A percentile compares a stretch with the other conserved stretches of the same genome.
Conservation (phyloP, 768 basidiomycete species). For the Plicaturopsis crispa region DNA sequence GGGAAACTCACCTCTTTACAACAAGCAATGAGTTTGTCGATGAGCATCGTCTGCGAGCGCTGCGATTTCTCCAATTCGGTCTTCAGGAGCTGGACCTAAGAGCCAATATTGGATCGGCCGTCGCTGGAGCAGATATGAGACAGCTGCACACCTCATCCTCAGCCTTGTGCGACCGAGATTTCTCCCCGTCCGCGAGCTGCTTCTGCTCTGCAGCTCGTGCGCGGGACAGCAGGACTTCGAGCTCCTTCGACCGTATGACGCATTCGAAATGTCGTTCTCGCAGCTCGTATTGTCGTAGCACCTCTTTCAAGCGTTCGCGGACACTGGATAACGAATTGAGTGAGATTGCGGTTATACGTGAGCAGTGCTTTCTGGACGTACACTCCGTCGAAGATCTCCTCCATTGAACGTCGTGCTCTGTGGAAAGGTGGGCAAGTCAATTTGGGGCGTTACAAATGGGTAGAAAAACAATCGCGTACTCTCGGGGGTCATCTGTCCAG, state of each 20-base stretch:
- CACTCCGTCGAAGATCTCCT: slow-evolving; percentile 84
- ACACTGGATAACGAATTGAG: slow-evolving; percentile 38
- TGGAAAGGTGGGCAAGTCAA: slow-evolving; percentile 6
- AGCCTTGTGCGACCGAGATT: slow-evolving; percentile 51
- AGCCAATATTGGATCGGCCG: no score
- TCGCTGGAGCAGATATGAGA: not conserved
- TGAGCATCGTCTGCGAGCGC: slow-evolving; percentile 68
- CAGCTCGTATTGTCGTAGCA: slow-evolving; percentile 82
- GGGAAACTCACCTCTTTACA: slow-evolving; percentile 76
- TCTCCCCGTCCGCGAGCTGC: slow-evolving; percentile 74
- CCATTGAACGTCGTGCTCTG: slow-evolving; percentile 68
- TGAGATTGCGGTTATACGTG: no score
- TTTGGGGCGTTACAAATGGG: not conserved
- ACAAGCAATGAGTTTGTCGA: slow-evolving; percentile 78
- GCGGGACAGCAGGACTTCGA: slow-evolving; percentile 80
- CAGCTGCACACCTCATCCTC: slow-evolving; percentile 58
- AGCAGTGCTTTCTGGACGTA: no score
- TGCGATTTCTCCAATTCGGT: slow-evolving; percentile 79
- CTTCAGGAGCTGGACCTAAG: slow-evolving; percentile 57
- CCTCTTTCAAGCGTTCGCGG: slow-evolving; percentile 79
- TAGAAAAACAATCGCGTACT: slow-evolving; percentile 33
- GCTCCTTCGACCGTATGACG: slow-evolving; percentile 85
- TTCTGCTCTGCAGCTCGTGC: slow-evolving; percentile 86
- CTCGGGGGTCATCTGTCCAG: slow-evolving; percentile 69
- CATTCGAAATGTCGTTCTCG: slow-evolving; percentile 91